These are phyloP conservation scores for Lactarius sanguifluus DNA, from an alignment of 768 basidiomycete genomes.

Conservation along the genomic window DNA sequence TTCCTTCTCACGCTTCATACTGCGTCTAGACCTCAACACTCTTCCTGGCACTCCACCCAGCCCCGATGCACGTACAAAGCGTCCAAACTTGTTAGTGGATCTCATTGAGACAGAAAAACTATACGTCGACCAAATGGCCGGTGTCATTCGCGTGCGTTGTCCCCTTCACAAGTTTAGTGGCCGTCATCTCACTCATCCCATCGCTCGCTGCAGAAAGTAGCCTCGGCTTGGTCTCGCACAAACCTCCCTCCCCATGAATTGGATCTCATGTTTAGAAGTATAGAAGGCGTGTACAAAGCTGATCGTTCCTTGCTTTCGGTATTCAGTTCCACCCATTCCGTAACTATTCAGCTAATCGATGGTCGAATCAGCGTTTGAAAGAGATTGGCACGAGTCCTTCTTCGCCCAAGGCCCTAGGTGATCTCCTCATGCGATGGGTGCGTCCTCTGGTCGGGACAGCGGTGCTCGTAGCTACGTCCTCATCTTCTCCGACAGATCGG, in stretches of 20 bases:
- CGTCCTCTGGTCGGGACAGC: slow-evolving; percentile 37
- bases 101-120: slow-evolving; percentile 91
- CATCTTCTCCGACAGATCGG: slow-evolving; percentile 62
- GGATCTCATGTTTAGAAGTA: slow-evolving; percentile 91
- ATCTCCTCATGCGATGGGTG: slow-evolving; percentile 97
- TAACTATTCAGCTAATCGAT: slow-evolving; percentile 22
- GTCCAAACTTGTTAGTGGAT: slow-evolving; percentile 82
- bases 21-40: slow-evolving; percentile 20
- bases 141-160: slow-evolving; percentile 80
- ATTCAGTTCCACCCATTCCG: slow-evolving; percentile 5
- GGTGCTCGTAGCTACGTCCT: slow-evolving; percentile 14
- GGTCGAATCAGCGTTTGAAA: slow-evolving; percentile 70
- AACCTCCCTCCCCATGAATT: slow-evolving; percentile 92
- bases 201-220: slow-evolving; percentile 71
- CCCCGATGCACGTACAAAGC: slow-evolving; percentile 54
- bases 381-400: slow-evolving; percentile 92
- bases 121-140: slow-evolving; percentile 88
- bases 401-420: slow-evolving; percentile 90
- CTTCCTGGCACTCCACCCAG: slow-evolving; percentile 24
- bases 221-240: slow-evolving; percentile 94
- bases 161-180: slow-evolving; percentile 3
- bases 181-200: slow-evolving; percentile 17
- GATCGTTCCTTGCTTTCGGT: slow-evolving; percentile 81
- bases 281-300: slow-evolving; percentile 91
- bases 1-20: neutral